Percentiles rank a stretch among this genome's conserved stretches.
Evolutionary conservation across 495 filamentous ascomycete genomes (phyloP).

Genomic region (Niebla homalea): DNA sequence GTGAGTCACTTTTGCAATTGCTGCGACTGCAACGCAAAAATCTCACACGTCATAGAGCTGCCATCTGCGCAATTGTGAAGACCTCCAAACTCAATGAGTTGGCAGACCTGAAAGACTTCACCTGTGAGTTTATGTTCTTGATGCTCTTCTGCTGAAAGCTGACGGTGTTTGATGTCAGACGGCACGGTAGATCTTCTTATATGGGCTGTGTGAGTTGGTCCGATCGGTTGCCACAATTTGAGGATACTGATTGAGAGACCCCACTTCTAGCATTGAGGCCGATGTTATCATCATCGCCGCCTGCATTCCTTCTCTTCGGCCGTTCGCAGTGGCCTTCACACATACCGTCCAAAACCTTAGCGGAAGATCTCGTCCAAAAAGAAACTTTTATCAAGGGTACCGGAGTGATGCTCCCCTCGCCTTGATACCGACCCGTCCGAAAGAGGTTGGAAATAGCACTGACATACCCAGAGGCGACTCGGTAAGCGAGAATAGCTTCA

Average conservation of each 20-base stretch:
- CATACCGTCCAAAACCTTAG: background rate
- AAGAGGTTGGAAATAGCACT: background rate
- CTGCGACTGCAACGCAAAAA: no score
- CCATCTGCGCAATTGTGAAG: slow-evolving; percentile 27
- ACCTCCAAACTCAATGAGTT: slow-evolving; percentile 25
- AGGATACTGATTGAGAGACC: no score
- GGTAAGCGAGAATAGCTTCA: no score
- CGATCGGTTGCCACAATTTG: background rate
- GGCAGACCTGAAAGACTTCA: slow-evolving; percentile 23
- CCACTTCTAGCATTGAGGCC: slow-evolving; percentile 26
- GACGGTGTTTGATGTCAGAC: background rate
- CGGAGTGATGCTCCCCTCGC: background rate
- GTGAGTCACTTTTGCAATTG: slow-evolving; percentile 17
- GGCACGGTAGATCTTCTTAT: background rate
- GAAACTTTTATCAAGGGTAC: background rate
- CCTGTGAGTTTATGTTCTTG: no score
- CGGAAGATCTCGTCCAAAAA: background rate
- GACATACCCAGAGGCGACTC: no score
- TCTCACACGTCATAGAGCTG: slow-evolving; percentile 1
- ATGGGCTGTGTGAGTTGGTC: background rate
- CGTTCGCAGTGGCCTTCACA: slow-evolving; percentile 12
- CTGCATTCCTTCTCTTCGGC: slow-evolving; percentile 31
- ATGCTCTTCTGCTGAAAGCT: background rate
- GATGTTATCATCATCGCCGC: slow-evolving; percentile 30
- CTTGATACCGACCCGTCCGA: background rate